Evolutionary conservation across 31 red algal species (phyloP).

Genomic region (Odonthalia washingtoniensis): DNA sequence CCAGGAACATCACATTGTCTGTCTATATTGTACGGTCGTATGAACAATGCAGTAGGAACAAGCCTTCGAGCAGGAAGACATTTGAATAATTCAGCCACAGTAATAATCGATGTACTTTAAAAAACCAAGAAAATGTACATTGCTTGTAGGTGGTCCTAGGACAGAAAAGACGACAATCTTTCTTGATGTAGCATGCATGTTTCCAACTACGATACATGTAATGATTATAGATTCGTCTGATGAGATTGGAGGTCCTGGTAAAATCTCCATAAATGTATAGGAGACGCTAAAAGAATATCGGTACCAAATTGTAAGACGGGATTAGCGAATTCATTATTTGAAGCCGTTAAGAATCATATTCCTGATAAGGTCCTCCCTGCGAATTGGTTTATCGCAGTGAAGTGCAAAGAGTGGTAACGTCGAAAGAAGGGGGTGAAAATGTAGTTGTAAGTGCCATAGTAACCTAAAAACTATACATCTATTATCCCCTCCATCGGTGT

Average conservation of each 20-base stretch:
- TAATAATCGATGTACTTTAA: constrained; percentile 18
- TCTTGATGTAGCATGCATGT: constrained; percentile 25
- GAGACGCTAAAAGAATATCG: constrained; percentile 36
- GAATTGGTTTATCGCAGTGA: too few species aligned
- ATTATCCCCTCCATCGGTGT: too few species aligned
- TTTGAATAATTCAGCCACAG: constrained; percentile 3
- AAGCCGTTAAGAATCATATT: constrained; percentile 43
- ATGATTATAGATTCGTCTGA: constrained; percentile 50
- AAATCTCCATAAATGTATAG: constrained; percentile 5
- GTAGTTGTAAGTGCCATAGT: too few species aligned
- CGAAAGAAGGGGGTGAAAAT: too few species aligned
- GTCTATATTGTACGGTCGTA: background rate
- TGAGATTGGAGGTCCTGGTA: constrained; percentile 40
- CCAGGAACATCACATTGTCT: constrained; percentile 41
- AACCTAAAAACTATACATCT: too few species aligned
- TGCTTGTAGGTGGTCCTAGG: constrained; percentile 16
- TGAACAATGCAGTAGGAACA: background rate
- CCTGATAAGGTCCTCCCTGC: too few species aligned
- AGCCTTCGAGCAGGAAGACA: constrained; percentile 19
- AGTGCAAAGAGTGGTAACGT: too few species aligned
- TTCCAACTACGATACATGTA: background rate
- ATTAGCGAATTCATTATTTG: constrained; percentile 10
- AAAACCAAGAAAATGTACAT: too few species aligned
- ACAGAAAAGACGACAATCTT: constrained; percentile 46
- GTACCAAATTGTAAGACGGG: constrained; percentile 1